Percentiles rank a stretch among this genome's conserved stretches.
These are phyloP conservation scores for Aspergillus glaucus DNA, from an alignment of 2,329 filamentous ascomycete species.

Conservation along the genomic window DNA sequence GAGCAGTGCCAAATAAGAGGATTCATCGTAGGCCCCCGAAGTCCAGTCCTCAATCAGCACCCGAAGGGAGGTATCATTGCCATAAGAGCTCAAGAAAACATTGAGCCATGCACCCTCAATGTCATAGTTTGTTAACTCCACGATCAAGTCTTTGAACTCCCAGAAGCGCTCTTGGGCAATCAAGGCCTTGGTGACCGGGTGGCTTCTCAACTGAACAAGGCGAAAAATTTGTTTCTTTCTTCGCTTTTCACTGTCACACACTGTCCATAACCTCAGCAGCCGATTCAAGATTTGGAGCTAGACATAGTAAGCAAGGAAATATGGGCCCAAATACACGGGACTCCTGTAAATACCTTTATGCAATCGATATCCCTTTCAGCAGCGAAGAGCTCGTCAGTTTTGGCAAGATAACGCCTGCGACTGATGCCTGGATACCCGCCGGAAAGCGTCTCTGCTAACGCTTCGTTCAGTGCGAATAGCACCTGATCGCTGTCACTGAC, in stretches of 20 bases:
- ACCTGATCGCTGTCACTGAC: neutral
- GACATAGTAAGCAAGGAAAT: neutral
- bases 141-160: slow-evolving; percentile 1
- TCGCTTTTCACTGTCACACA: neutral
- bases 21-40: slow-evolving; percentile 1
- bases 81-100: neutral
- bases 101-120: neutral
- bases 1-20: slow-evolving; percentile 1
- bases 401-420: neutral
- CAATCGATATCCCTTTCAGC: neutral
- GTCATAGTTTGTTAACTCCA: neutral
- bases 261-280: neutral
- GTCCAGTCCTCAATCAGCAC: neutral
- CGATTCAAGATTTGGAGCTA: neutral
- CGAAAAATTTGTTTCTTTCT: neutral
- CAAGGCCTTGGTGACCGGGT: neutral
- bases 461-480: neutral
- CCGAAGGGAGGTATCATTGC: neutral
- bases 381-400: neutral
- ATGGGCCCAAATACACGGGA: neutral
- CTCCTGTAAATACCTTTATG: neutral
- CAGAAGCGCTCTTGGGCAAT: slow-evolving; percentile 2
- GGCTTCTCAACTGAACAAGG: neutral
- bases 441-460: neutral
- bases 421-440: neutral